Evolutionary conservation across 768 basidiomycete species (phyloP).

Genomic region (Tylopilus intermedius): DNA sequence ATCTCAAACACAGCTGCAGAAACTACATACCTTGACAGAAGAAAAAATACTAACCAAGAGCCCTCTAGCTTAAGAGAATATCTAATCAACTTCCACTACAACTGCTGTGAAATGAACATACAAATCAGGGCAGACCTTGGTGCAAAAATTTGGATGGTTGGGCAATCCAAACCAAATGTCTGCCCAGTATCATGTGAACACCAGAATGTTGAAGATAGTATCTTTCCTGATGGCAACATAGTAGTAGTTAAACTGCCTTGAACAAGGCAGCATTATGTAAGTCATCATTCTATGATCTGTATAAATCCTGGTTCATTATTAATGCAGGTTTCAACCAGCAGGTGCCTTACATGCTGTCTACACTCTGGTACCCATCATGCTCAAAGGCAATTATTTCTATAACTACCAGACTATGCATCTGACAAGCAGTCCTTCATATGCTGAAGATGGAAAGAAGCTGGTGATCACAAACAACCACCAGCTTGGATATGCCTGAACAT

Average conservation of each 20-base stretch:
- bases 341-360: background rate
- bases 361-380: background rate
- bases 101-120: background rate
- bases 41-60: background rate
- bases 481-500: background rate
- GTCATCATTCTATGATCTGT: too few species aligned
- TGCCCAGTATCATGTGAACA: too few species aligned
- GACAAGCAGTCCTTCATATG: background rate
- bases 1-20: background rate
- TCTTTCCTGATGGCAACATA: background rate
- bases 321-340: background rate
- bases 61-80: background rate
- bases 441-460: too few species aligned
- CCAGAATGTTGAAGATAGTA: too few species aligned
- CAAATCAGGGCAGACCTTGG: background rate
- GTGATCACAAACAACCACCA: background rate
- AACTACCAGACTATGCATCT: slow-evolving; percentile 5
- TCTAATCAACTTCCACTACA: background rate
- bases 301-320: too few species aligned
- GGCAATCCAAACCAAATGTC: too few species aligned
- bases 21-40: background rate
- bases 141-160: background rate
- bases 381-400: slow-evolving; percentile 1
- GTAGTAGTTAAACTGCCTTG: slow-evolving; percentile 1
- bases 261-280: background rate